Percentiles rank a stretch among this genome's conserved stretches.
phyloP scores from a whole-genome alignment of 805 yeast genomes.

The Spathaspora gorwiae region DNA sequence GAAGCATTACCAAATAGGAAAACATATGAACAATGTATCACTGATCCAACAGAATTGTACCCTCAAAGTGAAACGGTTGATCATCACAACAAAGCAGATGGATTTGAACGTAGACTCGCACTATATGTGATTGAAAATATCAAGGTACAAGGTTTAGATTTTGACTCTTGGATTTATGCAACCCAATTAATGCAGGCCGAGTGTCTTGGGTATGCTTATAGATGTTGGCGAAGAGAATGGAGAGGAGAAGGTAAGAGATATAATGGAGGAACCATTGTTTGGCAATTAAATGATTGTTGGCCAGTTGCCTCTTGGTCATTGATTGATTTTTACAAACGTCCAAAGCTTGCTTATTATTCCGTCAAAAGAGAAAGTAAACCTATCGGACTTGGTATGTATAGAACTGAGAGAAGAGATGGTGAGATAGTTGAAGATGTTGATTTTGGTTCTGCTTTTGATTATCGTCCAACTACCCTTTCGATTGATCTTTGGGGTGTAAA shows the following conservation, averaged over 20 bases:
- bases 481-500: conserved; percentile 43
- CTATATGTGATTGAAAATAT: conserved; percentile 45
- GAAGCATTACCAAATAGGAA: conserved; percentile 37
- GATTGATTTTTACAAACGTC: conserved; percentile 37
- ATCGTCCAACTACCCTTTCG: conserved; percentile 16
- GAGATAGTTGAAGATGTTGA: conserved; percentile 1
- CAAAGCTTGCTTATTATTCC: conserved; percentile 46
- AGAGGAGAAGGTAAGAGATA: conserved; percentile 27
- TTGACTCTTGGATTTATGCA: conserved; percentile 45
- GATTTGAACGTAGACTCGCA: conserved; percentile 43
- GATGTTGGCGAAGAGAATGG: conserved; percentile 48
- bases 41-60: conserved; percentile 32
- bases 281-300: conserved; percentile 55
- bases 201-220: conserved; percentile 43
- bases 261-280: conserved; percentile 45
- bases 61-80: conserved; percentile 45
- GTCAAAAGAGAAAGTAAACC: conserved; percentile 40
- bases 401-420: conserved; percentile 13
- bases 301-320: conserved; percentile 51
- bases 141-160: conserved; percentile 26
- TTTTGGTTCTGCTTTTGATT: conserved; percentile 13
- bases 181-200: conserved; percentile 52
- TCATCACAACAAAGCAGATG: conserved; percentile 47
- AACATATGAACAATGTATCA: conserved; percentile 33
- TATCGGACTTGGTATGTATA: conserved; percentile 29